Conservation (phyloP, 148 eudicot genomes). For the Vaccinium myrtillus region DNA sequence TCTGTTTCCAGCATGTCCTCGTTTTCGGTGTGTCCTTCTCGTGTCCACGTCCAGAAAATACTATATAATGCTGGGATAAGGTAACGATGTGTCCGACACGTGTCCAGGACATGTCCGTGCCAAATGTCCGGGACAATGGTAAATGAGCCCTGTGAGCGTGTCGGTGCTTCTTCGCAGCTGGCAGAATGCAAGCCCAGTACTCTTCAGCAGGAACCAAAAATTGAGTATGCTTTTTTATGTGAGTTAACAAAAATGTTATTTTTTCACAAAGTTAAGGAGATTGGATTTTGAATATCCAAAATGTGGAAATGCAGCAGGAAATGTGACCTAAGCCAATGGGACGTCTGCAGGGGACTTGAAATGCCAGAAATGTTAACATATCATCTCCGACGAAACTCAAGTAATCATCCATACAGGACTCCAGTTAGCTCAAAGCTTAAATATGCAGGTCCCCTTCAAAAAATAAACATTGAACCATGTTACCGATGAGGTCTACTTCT, state of each 20-base stretch:
- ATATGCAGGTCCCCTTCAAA: not conserved
- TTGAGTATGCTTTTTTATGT: not conserved
- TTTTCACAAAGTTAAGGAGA: not conserved
- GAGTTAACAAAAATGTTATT: not conserved
- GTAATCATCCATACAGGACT: not conserved
- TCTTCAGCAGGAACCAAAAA: not conserved
- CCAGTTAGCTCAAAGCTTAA: constrained; percentile 4
- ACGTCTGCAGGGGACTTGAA: not conserved
- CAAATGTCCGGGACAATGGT: too few relatives aligned
- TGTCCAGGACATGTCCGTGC: too few relatives aligned
- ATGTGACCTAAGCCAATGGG: not conserved
- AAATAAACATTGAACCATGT: not conserved
- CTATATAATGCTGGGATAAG: too few relatives aligned
- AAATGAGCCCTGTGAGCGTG: too few relatives aligned
- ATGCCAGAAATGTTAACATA: not conserved
- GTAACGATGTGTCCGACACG: too few relatives aligned
- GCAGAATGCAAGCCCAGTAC: constrained; percentile 2
- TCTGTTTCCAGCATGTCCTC: too few relatives aligned
- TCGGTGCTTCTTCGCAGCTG: too few relatives aligned
- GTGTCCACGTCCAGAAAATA: too few relatives aligned
- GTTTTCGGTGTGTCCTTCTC: too few relatives aligned
- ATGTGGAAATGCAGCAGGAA: not conserved
- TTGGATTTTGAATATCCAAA: not conserved
- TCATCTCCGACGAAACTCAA: not conserved
- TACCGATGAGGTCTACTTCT: not conserved